Percentiles rank a stretch among this genome's conserved stretches.
Evolutionary conservation across 2,329 filamentous ascomycete species (phyloP).

Genomic region (Sclerotinia borealis): DNA sequence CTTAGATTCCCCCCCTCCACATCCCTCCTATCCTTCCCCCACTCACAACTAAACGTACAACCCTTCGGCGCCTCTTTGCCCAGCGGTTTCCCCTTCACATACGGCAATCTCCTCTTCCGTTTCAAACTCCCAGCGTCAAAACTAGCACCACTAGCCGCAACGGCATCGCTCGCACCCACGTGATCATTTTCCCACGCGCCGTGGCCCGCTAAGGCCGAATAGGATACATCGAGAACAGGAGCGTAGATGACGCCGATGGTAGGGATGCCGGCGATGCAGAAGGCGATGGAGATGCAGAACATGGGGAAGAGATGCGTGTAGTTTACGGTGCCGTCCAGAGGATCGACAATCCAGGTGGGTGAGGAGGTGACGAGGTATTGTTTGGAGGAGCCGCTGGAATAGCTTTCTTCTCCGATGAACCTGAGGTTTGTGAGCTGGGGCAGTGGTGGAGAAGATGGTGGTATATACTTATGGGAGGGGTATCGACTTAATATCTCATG

Average conservation of each 20-base stretch:
- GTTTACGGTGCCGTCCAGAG: conserved; percentile 47
- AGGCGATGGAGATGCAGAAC: conserved; percentile 74
- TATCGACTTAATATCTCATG: conserved; percentile 52
- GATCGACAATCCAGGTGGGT: conserved; percentile 73
- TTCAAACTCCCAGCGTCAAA: conserved; percentile 1
- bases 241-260: conserved; percentile 67
- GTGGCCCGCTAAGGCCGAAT: conserved; percentile 58
- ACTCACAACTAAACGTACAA: conserved; percentile 70
- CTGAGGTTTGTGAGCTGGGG: conserved; percentile 34
- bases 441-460: background rate
- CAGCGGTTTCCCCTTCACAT: conserved; percentile 56
- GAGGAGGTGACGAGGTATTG: conserved; percentile 57
- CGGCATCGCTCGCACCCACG: background rate
- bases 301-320: conserved; percentile 69
- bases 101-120: conserved; percentile 56
- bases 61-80: conserved; percentile 58
- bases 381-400: conserved; percentile 60
- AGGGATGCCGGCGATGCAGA: conserved; percentile 53
- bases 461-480: conserved; percentile 56
- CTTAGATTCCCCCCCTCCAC: conserved; percentile 59
- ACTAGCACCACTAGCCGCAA: background rate
- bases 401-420: conserved; percentile 73
- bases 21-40: conserved; percentile 72
- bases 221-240: conserved; percentile 63
- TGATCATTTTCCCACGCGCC: conserved; percentile 50